Base-by-base conservation (phyloP, 306 rosid genomes). In the Vigna trinervia region DNA sequence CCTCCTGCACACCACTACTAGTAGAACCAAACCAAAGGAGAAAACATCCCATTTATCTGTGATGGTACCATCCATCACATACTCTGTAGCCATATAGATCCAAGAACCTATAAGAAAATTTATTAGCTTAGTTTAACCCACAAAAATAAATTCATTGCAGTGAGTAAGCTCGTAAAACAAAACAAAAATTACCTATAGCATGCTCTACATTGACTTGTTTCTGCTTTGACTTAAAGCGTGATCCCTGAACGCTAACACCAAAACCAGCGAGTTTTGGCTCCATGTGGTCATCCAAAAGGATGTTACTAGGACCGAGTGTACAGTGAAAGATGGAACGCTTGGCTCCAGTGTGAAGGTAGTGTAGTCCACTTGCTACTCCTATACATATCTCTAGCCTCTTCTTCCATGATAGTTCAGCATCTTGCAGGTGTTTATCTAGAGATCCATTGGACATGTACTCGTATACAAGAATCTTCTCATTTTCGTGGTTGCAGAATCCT, bases 381-480 rank as follows among this genome's bases (percentile, higher is more conserved):
- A 74, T 60, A 78, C 83, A 83, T n/a, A 83, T 78, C 19, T 73
- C 22, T 0, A 83, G 38, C 67, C 83, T 71, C 34, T 76, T 54
- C 58, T 79, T 79, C 86, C 81, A 83, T 15, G 78, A 8, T 0
- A 79, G 41, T 50, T 36, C 39, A 36, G 39, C 6, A 36, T 11
- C 48, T 48, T 13, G 17, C 14, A 17, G 1, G 0, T 6, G 2
- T 6, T 41, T 1, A 41, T 11, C 1, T 9, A 84, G 73, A 7
- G 62, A 22, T 12, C 82, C 69, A 52, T 75, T 75, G 12, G 60
- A 0, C 54, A 70, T 71, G 34, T 75, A 51, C 1, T 81, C 80
- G 61, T 50, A 61, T 4, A 61, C 68, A 32, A 15, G 8, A 8
- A 5, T 32, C 78, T 48, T 81, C 69, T 81, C 85, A 1, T 32